Base-by-base conservation (phyloP, 805 yeast genomes). In the Maudiozyma pseudohumilis region DNA sequence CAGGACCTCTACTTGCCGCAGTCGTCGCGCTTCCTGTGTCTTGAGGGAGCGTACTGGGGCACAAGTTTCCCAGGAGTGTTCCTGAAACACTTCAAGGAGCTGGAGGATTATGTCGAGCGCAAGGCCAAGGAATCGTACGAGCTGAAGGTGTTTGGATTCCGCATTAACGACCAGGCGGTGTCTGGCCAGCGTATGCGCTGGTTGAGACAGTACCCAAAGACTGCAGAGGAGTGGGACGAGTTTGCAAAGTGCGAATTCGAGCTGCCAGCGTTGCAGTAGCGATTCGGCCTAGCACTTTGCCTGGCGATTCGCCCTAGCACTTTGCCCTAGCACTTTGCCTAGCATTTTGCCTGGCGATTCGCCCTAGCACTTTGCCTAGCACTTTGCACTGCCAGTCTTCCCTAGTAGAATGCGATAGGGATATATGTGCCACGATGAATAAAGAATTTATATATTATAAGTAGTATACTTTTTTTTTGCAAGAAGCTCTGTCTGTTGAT, bases 21-120 rank as follows among this genome's bases (percentile, higher is more conserved):
- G 39, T 79, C 87, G 39, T 77, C 88, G n/a, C 69, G 95, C 44
- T 88, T 84, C 60, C 65, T 83, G 40, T 84, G 85, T 53, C 75
- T 92, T 30, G 98, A 92, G 60, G 98, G 98, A 5, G 96, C 97
- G 1, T 92, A 81, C 53, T 92, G 94, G 65, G 97, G 98, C 5
- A 86, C 97, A 0, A 79, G 94, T 25, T 92, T 92, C 64, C 92
- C 96, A 1, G 96, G 96, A 2, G 71, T 92, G 48, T 82, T 92
- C 51, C 75, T 92, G 43, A 83, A 87, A 55, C 81, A 84, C 72
- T 87, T 80, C 63, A 86, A 92, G n/a, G 96, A 86, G 46, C 74
- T 87, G 35, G 94, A 82, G 54, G 74, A 75, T 49, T 86, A 82
- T 52, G 78, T 85, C 47, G 68, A 70, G 40, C 67, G 73, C 40